These are phyloP conservation scores for Rhamnella rubrinervis DNA, from an alignment of 331 rosid genomes.

Conservation along the genomic window DNA sequence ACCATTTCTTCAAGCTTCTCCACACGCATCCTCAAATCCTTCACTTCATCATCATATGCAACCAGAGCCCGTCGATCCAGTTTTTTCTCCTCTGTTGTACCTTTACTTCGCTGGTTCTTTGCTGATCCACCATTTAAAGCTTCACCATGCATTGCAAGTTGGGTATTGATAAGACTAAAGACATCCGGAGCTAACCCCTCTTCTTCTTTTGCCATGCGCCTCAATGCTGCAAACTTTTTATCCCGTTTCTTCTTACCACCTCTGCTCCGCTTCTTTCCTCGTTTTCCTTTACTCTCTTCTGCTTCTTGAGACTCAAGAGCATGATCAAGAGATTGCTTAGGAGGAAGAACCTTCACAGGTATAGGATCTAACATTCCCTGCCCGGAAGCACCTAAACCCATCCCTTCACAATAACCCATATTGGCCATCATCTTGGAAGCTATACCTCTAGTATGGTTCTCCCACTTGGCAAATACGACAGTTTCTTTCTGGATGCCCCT, in stretches of 20 bases:
- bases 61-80: constrained; percentile 50
- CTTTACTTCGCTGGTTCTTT: constrained; percentile 60
- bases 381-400: constrained; percentile 86
- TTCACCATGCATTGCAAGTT: constrained; percentile 69
- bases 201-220: constrained; percentile 59
- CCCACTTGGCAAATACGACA: constrained; percentile 92
- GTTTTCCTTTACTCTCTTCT: constrained; percentile 37
- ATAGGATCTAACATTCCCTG: constrained; percentile 87
- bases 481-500: constrained; percentile 86
- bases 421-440: constrained; percentile 99
- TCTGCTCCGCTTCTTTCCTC: constrained; percentile 71
- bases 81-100: constrained; percentile 48
- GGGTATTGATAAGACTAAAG: constrained; percentile 73
- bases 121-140: constrained; percentile 39
- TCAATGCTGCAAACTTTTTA: constrained; percentile 67
- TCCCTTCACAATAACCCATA: constrained; percentile 91
- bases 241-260: constrained; percentile 95
- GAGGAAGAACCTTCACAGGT: constrained; percentile 74
- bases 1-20: constrained; percentile 76
- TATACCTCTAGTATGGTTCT: constrained; percentile 90
- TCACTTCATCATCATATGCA: constrained; percentile 75
- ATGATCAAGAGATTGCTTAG: constrained; percentile 84
- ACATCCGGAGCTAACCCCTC: constrained; percentile 64
- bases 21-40: constrained; percentile 61
- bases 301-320: constrained; percentile 59